Percentiles rank a stretch among this genome's conserved stretches.
Evolutionary conservation across 257 asterid genomes (phyloP).

Genomic region (Gentiana straminea): DNA sequence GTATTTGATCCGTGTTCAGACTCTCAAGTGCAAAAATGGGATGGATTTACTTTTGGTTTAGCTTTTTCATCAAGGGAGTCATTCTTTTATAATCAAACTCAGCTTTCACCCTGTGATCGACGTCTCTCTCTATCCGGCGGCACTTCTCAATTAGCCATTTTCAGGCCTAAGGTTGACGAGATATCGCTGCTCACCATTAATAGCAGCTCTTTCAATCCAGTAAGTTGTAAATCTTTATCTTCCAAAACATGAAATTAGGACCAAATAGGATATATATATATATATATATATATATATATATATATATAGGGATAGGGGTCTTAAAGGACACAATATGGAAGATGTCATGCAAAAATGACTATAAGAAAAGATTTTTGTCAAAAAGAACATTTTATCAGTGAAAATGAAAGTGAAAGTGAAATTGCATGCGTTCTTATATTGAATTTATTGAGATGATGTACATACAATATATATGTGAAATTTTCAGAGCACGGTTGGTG

Average conservation of each 20-base stretch:
- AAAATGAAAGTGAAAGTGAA: no score
- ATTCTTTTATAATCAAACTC: conserved; percentile 67
- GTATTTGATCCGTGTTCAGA: conserved; percentile 73
- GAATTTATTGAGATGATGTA: neutral
- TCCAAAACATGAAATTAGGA: neutral
- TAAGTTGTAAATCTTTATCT: conserved; percentile 9
- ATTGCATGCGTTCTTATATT: no score
- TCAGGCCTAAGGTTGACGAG: conserved; percentile 89
- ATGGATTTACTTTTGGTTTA: conserved; percentile 84
- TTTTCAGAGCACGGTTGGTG: conserved; percentile 44
- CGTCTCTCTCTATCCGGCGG: conserved; percentile 53
- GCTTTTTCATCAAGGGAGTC: conserved; percentile 57
- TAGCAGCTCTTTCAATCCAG: conserved; percentile 46
- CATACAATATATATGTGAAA: neutral
- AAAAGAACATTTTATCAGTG: no score
- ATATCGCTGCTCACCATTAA: conserved; percentile 76
- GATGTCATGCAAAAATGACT: no score
- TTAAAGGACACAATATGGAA: no score
- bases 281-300: no score
- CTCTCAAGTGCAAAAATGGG: conserved; percentile 48
- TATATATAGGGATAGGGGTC: no score
- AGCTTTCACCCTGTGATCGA: conserved; percentile 85
- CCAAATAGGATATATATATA: no score
- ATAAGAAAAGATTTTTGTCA: no score
- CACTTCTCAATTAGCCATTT: conserved; percentile 47